Base-by-base conservation (phyloP, 768 basidiomycete genomes). In the Podaxis pistillaris region DNA sequence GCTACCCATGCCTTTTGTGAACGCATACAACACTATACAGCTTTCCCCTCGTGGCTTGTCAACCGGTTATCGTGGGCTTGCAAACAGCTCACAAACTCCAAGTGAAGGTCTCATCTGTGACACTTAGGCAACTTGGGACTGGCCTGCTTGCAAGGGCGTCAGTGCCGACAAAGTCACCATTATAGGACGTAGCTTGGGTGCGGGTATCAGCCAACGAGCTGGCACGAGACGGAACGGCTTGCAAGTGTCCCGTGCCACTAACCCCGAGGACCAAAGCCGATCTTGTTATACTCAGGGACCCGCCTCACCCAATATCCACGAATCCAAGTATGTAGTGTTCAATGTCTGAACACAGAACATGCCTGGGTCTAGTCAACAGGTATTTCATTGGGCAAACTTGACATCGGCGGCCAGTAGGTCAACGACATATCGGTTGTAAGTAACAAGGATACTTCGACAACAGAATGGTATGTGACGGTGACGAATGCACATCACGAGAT, bases 41-140 rank as follows among this genome's bases (percentile, higher is more conserved):
- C 83, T 0, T 88, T 89, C 68, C 81, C 90, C 0, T 82, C 87
- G 2, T 83, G 88, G 1, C 76, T 93, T 7, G 76, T 78, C n/a
- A 1, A 86, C 93, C 38, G 96, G 98, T 74, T 98, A 98, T 72
- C 86, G 96, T 54, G 96, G 96, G 1, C 98, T 90, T 68, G 96
- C 79, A 1, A 94, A 98, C 69, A 96, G 93, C 60, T 81, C 84
- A 1, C 93, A 93, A 0, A 73, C 74, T 0, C 96, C 96, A 0
- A 87, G 83, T 26, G 90, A 96, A 72, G 96, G 96, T 0, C 77
- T 98, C 0, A 72, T 84, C 0, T 74, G 70, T 2, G 92, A 98
- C 69, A 93, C 91, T 1, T 78, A 84, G 41, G 83, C 92, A 0
- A 91, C 89, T 0, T 96, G 87, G 83, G 83, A 91, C 68, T 97